These are phyloP conservation scores for Cutaneotrichosporon curvatum DNA, from an alignment of 1,284 basidiomycete species.

Conservation along the genomic window DNA sequence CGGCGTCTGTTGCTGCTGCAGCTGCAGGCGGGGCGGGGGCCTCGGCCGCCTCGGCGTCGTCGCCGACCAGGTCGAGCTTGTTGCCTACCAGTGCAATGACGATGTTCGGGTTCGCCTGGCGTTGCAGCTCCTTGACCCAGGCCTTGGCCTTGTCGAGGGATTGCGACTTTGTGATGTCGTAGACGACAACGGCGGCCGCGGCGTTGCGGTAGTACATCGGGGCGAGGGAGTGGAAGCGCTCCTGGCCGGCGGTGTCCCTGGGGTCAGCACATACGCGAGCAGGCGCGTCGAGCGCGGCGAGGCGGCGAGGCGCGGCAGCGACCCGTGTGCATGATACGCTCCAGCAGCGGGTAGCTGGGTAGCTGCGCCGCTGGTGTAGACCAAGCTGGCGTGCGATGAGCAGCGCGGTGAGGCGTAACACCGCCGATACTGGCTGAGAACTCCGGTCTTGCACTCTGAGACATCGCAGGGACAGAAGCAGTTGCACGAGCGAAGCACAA, in stretches of 20 bases:
- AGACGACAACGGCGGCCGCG: slow-evolving; percentile 90
- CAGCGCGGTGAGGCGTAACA: no score
- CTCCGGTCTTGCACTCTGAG: no score
- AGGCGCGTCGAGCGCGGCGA: background rate
- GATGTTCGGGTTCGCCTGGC: slow-evolving; percentile 98
- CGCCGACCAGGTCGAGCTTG: slow-evolving; percentile 84
- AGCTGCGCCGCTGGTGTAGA: no score
- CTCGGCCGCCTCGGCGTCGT: slow-evolving; percentile 51
- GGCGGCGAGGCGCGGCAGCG: background rate
- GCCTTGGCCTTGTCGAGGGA: slow-evolving; percentile 99
- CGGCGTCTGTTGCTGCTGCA: background rate
- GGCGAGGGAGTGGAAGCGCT: slow-evolving; percentile 47
- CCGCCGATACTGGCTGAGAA: no score
- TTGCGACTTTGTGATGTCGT: slow-evolving; percentile 78
- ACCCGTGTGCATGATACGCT: no score
- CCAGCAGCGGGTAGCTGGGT: no score
- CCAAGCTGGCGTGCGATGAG: no score
- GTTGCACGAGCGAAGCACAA: no score
- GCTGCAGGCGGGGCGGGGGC: slow-evolving; percentile 48
- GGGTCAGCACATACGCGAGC: background rate
- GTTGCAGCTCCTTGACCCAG: slow-evolving; percentile 98
- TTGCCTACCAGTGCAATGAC: slow-evolving; percentile 95
- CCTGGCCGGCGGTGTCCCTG: slow-evolving; percentile 48
- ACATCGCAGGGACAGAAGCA: no score
- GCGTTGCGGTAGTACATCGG: slow-evolving; percentile 99